Conservation (phyloP, 768 basidiomycete genomes). For the Mycena polygramma region DNA sequence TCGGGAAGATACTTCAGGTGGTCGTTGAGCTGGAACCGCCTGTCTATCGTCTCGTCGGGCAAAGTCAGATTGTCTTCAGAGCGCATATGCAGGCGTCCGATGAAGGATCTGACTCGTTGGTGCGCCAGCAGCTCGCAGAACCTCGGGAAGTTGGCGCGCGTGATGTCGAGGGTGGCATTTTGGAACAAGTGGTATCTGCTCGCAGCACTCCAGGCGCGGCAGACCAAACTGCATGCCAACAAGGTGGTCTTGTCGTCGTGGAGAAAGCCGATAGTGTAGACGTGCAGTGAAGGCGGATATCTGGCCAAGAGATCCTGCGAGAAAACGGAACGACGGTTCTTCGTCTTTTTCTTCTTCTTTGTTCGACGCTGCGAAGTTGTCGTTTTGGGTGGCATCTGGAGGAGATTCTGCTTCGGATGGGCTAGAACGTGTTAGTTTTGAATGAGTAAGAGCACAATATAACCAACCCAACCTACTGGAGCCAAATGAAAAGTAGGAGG, state of each 20-base stretch:
- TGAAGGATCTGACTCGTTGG: constrained; percentile 17
- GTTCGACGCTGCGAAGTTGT: too few relatives aligned
- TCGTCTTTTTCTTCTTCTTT: too few relatives aligned
- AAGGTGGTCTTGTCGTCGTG: constrained; percentile 10
- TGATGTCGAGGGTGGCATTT: constrained; percentile 13
- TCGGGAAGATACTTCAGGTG: constrained; percentile 1
- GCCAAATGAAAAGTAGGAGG: too few relatives aligned
- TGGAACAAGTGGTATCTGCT: constrained; percentile 26
- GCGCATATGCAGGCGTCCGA: constrained; percentile 22
- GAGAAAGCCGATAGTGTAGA: constrained; percentile 20
- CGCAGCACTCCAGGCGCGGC: constrained; percentile 12
- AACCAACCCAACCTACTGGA: too few relatives aligned
- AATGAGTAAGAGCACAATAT: too few relatives aligned
- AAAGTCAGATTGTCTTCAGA: constrained; percentile 2
- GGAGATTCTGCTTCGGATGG: too few relatives aligned
- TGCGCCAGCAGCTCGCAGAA: constrained; percentile 16
- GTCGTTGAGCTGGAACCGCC: constrained; percentile 18
- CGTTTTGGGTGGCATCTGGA: too few relatives aligned
- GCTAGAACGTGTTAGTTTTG: too few relatives aligned
- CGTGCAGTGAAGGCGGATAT: constrained; percentile 14
- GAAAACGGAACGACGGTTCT: constrained; percentile 6
- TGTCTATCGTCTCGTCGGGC: too few relatives aligned
- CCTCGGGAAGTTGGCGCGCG: constrained; percentile 1
- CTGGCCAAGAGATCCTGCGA: background rate
- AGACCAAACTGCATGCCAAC: constrained; percentile 17